Base-by-base conservation (phyloP, 257 asterid species). In the Cordia subcordata region DNA sequence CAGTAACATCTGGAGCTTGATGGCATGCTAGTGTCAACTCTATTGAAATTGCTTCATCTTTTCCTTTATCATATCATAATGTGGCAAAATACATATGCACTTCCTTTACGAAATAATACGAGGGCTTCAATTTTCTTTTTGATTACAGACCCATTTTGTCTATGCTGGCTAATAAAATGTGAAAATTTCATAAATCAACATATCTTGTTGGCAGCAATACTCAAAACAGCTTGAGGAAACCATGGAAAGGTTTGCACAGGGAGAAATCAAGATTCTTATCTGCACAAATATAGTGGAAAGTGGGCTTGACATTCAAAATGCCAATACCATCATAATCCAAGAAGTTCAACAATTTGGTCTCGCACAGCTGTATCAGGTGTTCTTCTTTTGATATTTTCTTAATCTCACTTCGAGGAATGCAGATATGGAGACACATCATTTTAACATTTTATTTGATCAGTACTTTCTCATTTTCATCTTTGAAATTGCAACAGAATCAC, bases 281-380 rank as follows among this genome's bases (percentile, higher is more conserved):
- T 92, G 98, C 86, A 92, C 98, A 60, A 92, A 92, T 66, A 88
- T 92, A 68, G 98, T 88, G 68, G 98, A 92, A 77, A 92, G 98
- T 72, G 98, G 98, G 76, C 95, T 92, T 64, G 96, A 92, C 72
- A 92, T 92, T 67, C 98, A 92, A 81, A 88, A 92, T 51, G 96
- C 96, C 14, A 92, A 92, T 80, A 84, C 98, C 54, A 92, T 92
- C 70, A 71, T 88, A 68, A 75, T 92, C 79, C 98, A 92, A 73
- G 98, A 92, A 70, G 90, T 88, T 73, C 96, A 92, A 70, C 95
- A 80, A 71, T 92, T 92, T 73, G 98, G 98, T 65, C 98, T 92
- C 66, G 98, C 98, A 23, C 98, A 92, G 62, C 57, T 92, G 80
- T 92, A 92, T 81, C 98, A 92, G 95, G 98, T 91, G 69, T 72